Conservation (phyloP, 306 rosid genomes). For the Pueraria montana region DNA sequence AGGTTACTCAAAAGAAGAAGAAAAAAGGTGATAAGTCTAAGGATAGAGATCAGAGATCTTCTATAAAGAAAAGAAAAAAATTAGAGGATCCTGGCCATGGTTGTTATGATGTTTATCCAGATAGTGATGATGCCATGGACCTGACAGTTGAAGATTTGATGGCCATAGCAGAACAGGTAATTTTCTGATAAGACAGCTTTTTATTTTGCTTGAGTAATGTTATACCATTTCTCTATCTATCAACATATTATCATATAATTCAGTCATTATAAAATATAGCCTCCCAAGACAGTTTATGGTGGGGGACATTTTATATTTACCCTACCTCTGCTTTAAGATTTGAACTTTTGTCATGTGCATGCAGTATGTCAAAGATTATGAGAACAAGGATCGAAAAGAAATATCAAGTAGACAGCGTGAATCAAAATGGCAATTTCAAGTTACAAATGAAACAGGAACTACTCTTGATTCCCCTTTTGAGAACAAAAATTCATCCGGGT, state of each 20-base stretch:
- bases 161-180: conserved; percentile 81
- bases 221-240: conserved; percentile 23
- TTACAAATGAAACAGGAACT: conserved; percentile 47
- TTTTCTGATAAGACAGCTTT: conserved; percentile 32
- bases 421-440: conserved; percentile 42
- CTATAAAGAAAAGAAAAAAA: conserved; percentile 43
- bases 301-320: conserved; percentile 4
- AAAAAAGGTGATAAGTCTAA: conserved; percentile 35
- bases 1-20: conserved; percentile 47
- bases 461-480: conserved; percentile 46
- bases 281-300: conserved; percentile 30
- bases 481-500: conserved; percentile 38
- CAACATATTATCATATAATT: conserved; percentile 15
- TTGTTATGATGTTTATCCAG: conserved; percentile 46
- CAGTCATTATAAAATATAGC: neutral
- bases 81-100: conserved; percentile 43
- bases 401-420: conserved; percentile 46
- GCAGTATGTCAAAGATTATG: conserved; percentile 72
- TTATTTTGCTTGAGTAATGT: conserved; percentile 26
- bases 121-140: conserved; percentile 61
- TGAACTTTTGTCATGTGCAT: conserved; percentile 35
- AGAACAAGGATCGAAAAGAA: conserved; percentile 48
- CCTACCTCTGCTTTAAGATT: conserved; percentile 7
- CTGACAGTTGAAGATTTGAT: conserved; percentile 78
- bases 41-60: conserved; percentile 47